phyloP scores from a whole-genome alignment of 164 flowering plant genomes.

The Annona squamosa region DNA sequence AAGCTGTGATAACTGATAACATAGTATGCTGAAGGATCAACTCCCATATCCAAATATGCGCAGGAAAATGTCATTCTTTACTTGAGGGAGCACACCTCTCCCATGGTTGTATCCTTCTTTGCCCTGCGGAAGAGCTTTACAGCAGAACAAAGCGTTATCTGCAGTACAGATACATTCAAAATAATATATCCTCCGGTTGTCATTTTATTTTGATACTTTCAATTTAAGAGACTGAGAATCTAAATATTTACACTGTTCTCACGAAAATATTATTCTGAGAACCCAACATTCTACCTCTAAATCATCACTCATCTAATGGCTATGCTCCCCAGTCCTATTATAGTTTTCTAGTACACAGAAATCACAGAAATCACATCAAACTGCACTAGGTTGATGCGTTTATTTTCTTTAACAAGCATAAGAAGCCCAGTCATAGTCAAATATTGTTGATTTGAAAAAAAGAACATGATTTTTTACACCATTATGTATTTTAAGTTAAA shows the following conservation, averaged over 20 bases:
- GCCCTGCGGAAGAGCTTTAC: conserved; percentile 59
- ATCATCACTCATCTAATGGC: too few relatives aligned
- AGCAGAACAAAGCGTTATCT: conserved; percentile 81
- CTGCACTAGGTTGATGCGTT: background rate
- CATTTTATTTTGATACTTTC: background rate
- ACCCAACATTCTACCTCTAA: too few relatives aligned
- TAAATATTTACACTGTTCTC: too few relatives aligned
- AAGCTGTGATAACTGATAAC: conserved; percentile 40
- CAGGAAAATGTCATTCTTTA: too few relatives aligned
- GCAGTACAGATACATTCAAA: conserved; percentile 12
- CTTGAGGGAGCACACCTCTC: conserved; percentile 42
- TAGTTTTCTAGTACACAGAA: too few relatives aligned
- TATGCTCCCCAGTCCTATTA: too few relatives aligned
- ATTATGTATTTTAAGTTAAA: too few relatives aligned
- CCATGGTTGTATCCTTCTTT: conserved; percentile 68
- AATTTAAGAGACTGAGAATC: background rate
- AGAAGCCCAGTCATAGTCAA: background rate
- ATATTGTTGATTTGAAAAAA: too few relatives aligned
- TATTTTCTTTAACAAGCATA: background rate
- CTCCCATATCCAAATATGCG: background rate
- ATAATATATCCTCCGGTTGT: background rate
- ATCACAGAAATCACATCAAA: too few relatives aligned
- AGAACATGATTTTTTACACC: too few relatives aligned
- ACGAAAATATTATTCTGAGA: too few relatives aligned
- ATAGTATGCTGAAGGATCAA: conserved; percentile 4